Conservation (phyloP, 345 rosid species). For the Gossypium stocksii region DNA sequence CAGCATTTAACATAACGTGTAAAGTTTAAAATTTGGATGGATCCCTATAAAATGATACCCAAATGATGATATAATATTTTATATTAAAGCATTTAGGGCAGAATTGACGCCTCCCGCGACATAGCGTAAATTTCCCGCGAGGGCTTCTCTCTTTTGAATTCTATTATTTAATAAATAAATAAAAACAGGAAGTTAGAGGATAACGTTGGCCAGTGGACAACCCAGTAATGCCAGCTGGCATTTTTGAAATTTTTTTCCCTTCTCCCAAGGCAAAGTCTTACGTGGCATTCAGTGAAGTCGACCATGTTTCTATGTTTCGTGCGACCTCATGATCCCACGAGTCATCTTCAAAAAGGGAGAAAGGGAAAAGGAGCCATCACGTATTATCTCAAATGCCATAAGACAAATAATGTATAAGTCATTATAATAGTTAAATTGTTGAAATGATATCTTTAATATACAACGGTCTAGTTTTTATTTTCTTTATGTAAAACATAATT, state of each 20-base stretch:
- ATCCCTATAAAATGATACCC: too few relatives aligned
- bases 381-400: neutral
- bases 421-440: too few relatives aligned
- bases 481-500: too few relatives aligned
- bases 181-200: conserved; percentile 39
- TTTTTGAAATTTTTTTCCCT: conserved; percentile 16
- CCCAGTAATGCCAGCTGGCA: conserved; percentile 59
- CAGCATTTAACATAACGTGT: too few relatives aligned
- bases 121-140: neutral
- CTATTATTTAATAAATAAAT: too few relatives aligned
- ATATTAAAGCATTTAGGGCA: neutral
- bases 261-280: neutral
- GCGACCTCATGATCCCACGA: neutral
- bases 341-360: neutral
- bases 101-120: neutral
- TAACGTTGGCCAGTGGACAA: conserved; percentile 57
- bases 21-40: too few relatives aligned
- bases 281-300: conserved; percentile 5
- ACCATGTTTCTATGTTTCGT: conserved; percentile 7
- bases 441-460: too few relatives aligned
- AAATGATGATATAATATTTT: too few relatives aligned
- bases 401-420: too few relatives aligned
- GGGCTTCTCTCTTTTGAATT: neutral
- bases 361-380: neutral
- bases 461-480: too few relatives aligned